These are phyloP conservation scores for Cyberlindnera bimundalis DNA, from an alignment of 805 yeast species.

Conservation along the genomic window DNA sequence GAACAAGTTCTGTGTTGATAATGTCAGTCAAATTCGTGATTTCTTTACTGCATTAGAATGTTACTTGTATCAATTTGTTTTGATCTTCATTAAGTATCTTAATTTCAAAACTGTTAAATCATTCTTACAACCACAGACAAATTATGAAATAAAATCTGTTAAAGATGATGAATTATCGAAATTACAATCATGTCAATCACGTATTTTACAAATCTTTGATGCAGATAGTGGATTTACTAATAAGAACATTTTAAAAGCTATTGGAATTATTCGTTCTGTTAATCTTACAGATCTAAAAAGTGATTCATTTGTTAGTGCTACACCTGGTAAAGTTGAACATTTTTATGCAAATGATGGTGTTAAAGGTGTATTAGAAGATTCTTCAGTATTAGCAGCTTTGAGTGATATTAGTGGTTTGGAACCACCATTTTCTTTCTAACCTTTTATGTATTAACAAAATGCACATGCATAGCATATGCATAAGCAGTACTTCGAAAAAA, in stretches of 20 bases:
- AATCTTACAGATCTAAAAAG: constrained; percentile 1
- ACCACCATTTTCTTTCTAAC: constrained; percentile 3
- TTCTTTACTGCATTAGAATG: constrained; percentile 20
- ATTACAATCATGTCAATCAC: constrained; percentile 4
- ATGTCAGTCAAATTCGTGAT: constrained; percentile 12
- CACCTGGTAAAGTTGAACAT: background rate
- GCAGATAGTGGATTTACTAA: constrained; percentile 1
- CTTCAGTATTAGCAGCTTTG: constrained; percentile 3
- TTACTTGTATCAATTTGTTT: constrained; percentile 19
- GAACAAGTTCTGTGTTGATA: background rate
- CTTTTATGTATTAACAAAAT: background rate
- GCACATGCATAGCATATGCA: too few species aligned
- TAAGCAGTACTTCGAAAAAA: too few species aligned
- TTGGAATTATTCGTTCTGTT: constrained; percentile 7
- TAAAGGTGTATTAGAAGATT: constrained; percentile 12
- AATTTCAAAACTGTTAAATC: constrained; percentile 20
- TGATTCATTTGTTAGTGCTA: background rate
- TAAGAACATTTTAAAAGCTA: constrained; percentile 3
- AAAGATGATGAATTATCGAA: constrained; percentile 9
- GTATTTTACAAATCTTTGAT: constrained; percentile 11
- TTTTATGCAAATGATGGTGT: constrained; percentile 13
- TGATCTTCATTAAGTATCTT: constrained; percentile 23
- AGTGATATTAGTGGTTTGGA: constrained; percentile 11
- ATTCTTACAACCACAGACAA: constrained; percentile 3
- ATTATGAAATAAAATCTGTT: constrained; percentile 3